Conservation (phyloP, 1,284 basidiomycete species). For the Puccinia novopanici region DNA sequence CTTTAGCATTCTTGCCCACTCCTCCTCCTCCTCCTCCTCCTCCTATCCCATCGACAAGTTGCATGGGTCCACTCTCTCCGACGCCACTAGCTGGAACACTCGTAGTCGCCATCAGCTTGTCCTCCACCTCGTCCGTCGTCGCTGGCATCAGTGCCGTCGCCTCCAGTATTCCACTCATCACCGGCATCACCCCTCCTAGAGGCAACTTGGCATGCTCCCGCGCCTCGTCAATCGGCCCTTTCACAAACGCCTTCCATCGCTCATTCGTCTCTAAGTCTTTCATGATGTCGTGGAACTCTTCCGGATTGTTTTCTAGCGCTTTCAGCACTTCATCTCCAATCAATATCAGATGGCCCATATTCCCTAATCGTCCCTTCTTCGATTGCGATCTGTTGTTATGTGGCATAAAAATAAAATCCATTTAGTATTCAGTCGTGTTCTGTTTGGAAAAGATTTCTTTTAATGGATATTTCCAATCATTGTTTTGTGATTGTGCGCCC, state of each 20-base stretch:
- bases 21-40: conserved; percentile 62
- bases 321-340: conserved; percentile 87
- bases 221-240: conserved; percentile 78
- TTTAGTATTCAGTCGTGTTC: not conserved
- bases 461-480: not conserved
- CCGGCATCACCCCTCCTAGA: conserved; percentile 69
- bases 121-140: conserved; percentile 57
- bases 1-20: conserved; percentile 58
- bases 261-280: conserved; percentile 71
- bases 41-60: conserved; percentile 57
- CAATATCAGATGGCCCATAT: conserved; percentile 94
- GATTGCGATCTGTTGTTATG: not conserved
- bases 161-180: not conserved
- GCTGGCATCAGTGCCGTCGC: not conserved
- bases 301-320: conserved; percentile 80
- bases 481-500: not conserved
- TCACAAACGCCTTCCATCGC: conserved; percentile 84
- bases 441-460: not conserved
- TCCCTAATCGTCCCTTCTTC: conserved; percentile 77
- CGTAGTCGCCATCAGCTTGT: conserved; percentile 17
- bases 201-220: conserved; percentile 75
- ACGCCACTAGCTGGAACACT: not conserved
- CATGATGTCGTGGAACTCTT: conserved; percentile 71
- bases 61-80: conserved; percentile 64
- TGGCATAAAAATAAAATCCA: not conserved